Percentiles rank a stretch among this genome's conserved stretches.
These are phyloP conservation scores for Phytophthora pinifolia DNA, from an alignment of 352 stramenopile species.

Conservation along the genomic window DNA sequence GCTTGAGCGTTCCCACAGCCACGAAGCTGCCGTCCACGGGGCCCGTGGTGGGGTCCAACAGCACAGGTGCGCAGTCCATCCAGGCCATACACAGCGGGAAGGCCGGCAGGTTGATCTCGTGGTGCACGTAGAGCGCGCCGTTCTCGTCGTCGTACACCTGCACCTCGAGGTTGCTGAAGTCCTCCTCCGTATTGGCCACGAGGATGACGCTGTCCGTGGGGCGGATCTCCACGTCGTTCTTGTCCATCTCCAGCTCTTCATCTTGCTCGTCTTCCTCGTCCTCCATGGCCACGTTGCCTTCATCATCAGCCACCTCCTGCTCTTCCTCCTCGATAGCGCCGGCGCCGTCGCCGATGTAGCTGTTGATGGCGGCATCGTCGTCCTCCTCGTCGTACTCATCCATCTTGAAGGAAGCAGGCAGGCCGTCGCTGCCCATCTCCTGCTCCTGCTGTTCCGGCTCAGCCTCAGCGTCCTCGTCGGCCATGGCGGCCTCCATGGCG, in stretches of 20 bases:
- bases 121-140: conserved; percentile 98
- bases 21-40: conserved; percentile 95
- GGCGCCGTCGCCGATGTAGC: conserved; percentile 53
- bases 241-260: conserved; percentile 73
- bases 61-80: conserved; percentile 90
- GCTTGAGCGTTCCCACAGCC: conserved; percentile 98
- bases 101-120: conserved; percentile 98
- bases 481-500: conserved; percentile 59
- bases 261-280: conserved; percentile 63
- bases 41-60: conserved; percentile 54
- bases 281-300: conserved; percentile 56
- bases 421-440: conserved; percentile 43
- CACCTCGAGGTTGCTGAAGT: conserved; percentile 98
- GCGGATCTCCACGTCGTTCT: conserved; percentile 94
- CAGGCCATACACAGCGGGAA: conserved; percentile 98
- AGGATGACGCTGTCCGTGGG: conserved; percentile 95
- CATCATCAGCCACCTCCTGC: conserved; percentile 37
- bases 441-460: conserved; percentile 21
- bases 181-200: conserved; percentile 97
- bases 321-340: conserved; percentile 46
- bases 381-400: conserved; percentile 90
- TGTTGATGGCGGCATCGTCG: conserved; percentile 80
- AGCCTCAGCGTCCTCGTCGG: conserved; percentile 38
- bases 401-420: conserved; percentile 82
- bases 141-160: conserved; percentile 98